Percentiles rank a stretch among this genome's conserved stretches.
These are phyloP conservation scores for Aspergillus brasiliensis DNA, from an alignment of 2,329 filamentous ascomycete species.

Conservation along the genomic window DNA sequence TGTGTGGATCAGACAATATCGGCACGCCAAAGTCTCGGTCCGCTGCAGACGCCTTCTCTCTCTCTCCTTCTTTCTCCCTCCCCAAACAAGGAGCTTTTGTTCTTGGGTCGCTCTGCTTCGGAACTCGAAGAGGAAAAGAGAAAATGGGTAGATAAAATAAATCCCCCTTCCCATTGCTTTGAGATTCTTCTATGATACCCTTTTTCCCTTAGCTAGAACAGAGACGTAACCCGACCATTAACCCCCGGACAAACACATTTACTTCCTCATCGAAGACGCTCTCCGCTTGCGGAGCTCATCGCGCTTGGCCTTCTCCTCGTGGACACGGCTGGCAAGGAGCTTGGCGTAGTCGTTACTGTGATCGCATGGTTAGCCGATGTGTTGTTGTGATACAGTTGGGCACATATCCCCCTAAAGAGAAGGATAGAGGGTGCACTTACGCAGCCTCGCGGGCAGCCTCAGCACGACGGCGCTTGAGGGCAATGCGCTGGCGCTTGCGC, in stretches of 20 bases:
- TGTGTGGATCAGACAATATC: constrained; percentile 13
- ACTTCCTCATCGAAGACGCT: constrained; percentile 92
- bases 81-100: constrained; percentile 1
- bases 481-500: constrained; percentile 98
- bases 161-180: constrained; percentile 18
- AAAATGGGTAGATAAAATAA: not conserved
- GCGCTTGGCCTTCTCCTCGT: constrained; percentile 93
- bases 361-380: not conserved
- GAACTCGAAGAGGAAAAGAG: constrained; percentile 9
- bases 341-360: constrained; percentile 91
- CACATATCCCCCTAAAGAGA: too few species aligned
- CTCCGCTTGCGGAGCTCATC: constrained; percentile 94
- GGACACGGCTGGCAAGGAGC: constrained; percentile 94
- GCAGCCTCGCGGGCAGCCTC: constrained; percentile 99
- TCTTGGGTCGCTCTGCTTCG: not conserved
- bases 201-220: constrained; percentile 32
- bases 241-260: constrained; percentile 50
- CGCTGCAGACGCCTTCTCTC: constrained; percentile 9
- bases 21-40: constrained; percentile 14
- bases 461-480: constrained; percentile 96
- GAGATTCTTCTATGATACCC: constrained; percentile 15
- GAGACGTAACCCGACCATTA: constrained; percentile 41
- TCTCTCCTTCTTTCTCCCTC: constrained; percentile 8
- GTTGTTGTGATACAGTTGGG: not conserved
- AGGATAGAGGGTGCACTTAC: constrained; percentile 63